A percentile compares a stretch with the other conserved stretches of the same genome.
These are phyloP conservation scores for Sugiyamaella chiloensis DNA, from an alignment of 805 yeast species.

Conservation along the genomic window DNA sequence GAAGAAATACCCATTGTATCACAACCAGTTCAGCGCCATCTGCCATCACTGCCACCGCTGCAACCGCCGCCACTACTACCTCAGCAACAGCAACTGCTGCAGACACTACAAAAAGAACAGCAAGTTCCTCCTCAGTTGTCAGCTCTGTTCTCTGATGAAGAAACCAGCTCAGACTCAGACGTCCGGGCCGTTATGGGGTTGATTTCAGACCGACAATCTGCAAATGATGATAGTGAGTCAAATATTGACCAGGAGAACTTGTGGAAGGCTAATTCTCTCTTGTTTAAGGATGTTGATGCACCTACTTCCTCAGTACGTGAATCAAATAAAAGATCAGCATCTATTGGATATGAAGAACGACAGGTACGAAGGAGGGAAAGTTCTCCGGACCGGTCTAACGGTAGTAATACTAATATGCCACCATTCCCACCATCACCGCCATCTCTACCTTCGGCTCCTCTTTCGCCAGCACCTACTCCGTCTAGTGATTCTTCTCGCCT, in stretches of 20 bases:
- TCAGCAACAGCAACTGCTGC: not conserved
- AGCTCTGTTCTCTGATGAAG: not conserved
- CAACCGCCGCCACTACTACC: not conserved
- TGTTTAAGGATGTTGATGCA: not conserved
- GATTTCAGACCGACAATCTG: not conserved
- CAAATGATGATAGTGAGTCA: not conserved
- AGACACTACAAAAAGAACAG: not conserved
- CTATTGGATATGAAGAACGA: too few relatives aligned
- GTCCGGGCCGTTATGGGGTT: not conserved
- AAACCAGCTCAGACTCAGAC: not conserved
- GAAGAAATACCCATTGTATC: constrained; percentile 6
- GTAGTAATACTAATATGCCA: too few relatives aligned
- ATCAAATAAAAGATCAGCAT: too few relatives aligned
- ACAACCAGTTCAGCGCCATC: constrained; percentile 1
- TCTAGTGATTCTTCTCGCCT: too few relatives aligned
- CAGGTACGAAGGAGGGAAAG: too few relatives aligned
- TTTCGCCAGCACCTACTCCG: too few relatives aligned
- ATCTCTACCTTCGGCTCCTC: too few relatives aligned
- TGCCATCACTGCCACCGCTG: not conserved
- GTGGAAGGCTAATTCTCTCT: not conserved
- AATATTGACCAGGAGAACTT: not conserved
- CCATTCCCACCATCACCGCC: too few relatives aligned
- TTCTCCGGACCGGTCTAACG: too few relatives aligned
- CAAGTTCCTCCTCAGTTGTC: not conserved
- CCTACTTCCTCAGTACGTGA: not conserved